Conservation (phyloP, 169 alveolate genomes). For the Cryptosporidium ubiquitum region DNA sequence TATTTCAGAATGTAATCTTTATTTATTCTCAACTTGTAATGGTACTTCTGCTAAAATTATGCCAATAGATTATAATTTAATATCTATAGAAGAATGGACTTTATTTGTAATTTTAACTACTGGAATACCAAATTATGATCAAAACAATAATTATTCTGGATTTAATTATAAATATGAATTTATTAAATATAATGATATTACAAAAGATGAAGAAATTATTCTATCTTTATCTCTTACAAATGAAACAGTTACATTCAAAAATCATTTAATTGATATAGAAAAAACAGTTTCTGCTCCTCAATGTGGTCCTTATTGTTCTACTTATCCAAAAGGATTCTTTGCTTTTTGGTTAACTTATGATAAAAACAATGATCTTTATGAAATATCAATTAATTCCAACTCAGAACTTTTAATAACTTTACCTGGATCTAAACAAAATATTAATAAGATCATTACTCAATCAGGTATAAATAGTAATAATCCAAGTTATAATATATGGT, state of each 20-base stretch:
- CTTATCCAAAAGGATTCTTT: slow-evolving; percentile 52
- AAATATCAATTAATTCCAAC: slow-evolving; percentile 25
- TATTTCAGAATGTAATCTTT: slow-evolving; percentile 10
- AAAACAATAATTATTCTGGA: neutral
- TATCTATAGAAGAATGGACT: slow-evolving; percentile 20
- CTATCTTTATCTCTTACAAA: neutral
- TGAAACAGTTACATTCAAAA: slow-evolving; percentile 23
- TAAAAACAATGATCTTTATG: neutral
- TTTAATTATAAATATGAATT: slow-evolving; percentile 29
- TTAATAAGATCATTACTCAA: neutral
- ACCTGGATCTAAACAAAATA: slow-evolving; percentile 32
- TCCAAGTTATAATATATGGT: neutral
- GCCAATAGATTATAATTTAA: neutral
- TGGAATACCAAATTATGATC: slow-evolving; percentile 28
- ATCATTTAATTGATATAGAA: neutral
- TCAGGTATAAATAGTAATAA: neutral
- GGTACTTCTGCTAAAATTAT: slow-evolving; percentile 40
- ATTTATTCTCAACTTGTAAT: slow-evolving; percentile 48
- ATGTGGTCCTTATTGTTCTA: slow-evolving; percentile 67
- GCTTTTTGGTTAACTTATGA: slow-evolving; percentile 53
- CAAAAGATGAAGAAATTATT: neutral
- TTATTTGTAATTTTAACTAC: slow-evolving; percentile 42
- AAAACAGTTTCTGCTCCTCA: slow-evolving; percentile 31
- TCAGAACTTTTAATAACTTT: slow-evolving; percentile 11
- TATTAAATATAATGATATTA: neutral